Percentiles rank a stretch among this genome's conserved stretches.
These are phyloP conservation scores for Nitzschia sp. DNA, from an alignment of 108 stramenopile species.

Conservation along the genomic window DNA sequence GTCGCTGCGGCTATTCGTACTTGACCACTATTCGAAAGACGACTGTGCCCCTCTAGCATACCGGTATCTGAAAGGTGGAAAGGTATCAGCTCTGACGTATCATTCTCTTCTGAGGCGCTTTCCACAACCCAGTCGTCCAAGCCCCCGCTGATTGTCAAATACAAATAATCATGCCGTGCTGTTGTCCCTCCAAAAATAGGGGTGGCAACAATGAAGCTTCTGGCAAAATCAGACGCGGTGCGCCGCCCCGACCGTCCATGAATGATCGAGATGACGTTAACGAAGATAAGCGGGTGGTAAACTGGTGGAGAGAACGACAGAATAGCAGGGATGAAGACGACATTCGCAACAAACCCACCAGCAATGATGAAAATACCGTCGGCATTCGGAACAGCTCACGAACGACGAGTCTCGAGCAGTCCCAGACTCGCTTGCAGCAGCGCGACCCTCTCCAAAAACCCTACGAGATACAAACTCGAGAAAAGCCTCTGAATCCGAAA, in stretches of 20 bases:
- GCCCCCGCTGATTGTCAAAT: too few relatives aligned
- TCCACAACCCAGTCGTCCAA: too few relatives aligned
- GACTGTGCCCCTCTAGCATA: too few relatives aligned
- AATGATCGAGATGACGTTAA: not conserved
- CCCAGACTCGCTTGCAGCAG: not conserved
- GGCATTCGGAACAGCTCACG: not conserved
- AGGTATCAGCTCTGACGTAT: too few relatives aligned
- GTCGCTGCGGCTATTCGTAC: too few relatives aligned
- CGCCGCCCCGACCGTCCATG: not conserved
- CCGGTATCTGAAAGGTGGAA: too few relatives aligned
- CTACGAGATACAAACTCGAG: not conserved
- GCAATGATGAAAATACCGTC: not conserved
- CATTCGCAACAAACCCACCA: too few relatives aligned
- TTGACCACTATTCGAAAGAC: too few relatives aligned
- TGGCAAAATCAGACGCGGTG: not conserved
- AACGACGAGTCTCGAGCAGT: not conserved
- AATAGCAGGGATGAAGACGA: not conserved
- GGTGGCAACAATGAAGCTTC: not conserved
- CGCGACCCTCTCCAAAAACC: constrained; percentile 1
- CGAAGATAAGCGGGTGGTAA: constrained; percentile 13
- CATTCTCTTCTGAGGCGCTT: too few relatives aligned
- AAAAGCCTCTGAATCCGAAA: not conserved
- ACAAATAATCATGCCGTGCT: constrained; percentile 13
- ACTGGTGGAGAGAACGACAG: constrained; percentile 6
- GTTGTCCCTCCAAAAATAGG: not conserved